Conservation (phyloP, 176 grass and related monocot species). For the Echinochloa phyllopogon region DNA sequence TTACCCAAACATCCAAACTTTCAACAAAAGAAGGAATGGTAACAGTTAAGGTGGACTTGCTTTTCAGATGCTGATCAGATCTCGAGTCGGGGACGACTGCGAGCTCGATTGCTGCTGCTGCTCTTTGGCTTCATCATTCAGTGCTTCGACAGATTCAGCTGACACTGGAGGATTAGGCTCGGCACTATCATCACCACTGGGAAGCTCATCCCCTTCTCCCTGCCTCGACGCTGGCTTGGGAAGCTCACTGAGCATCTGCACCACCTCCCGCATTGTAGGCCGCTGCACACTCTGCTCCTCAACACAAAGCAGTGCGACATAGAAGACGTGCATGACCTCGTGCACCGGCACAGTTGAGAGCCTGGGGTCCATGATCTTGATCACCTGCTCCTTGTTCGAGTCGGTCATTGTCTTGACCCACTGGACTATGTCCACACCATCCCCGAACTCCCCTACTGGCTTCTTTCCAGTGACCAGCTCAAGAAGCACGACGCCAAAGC, state of each 20-base stretch:
- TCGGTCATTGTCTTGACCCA: conserved; percentile 78
- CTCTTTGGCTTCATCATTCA: conserved; percentile 46
- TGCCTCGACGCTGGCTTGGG: conserved; percentile 47
- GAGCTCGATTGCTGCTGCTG: conserved; percentile 40
- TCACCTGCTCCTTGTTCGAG: conserved; percentile 73
- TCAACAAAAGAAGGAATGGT: neutral
- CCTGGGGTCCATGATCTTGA: conserved; percentile 79
- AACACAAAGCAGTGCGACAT: conserved; percentile 81
- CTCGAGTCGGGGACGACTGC: conserved; percentile 33
- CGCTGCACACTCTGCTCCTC: conserved; percentile 96
- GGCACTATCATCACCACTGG: conserved; percentile 26
- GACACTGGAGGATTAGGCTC: neutral
- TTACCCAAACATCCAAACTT: conserved; percentile 23
- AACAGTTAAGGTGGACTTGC: neutral
- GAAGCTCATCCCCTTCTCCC: conserved; percentile 58
- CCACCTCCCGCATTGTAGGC: conserved; percentile 93
- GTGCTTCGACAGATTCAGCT: conserved; percentile 30
- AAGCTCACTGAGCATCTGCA: conserved; percentile 86
- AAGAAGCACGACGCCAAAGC: conserved; percentile 90
- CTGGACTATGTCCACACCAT: conserved; percentile 93
- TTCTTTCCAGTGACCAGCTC: conserved; percentile 86
- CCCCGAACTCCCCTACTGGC: conserved; percentile 91
- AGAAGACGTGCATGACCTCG: conserved; percentile 89
- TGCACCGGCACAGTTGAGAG: conserved; percentile 73
- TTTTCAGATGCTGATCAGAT: conserved; percentile 88